Evolutionary conservation across 768 basidiomycete genomes (phyloP).

Genomic region (Candolleomyces eurysporus): DNA sequence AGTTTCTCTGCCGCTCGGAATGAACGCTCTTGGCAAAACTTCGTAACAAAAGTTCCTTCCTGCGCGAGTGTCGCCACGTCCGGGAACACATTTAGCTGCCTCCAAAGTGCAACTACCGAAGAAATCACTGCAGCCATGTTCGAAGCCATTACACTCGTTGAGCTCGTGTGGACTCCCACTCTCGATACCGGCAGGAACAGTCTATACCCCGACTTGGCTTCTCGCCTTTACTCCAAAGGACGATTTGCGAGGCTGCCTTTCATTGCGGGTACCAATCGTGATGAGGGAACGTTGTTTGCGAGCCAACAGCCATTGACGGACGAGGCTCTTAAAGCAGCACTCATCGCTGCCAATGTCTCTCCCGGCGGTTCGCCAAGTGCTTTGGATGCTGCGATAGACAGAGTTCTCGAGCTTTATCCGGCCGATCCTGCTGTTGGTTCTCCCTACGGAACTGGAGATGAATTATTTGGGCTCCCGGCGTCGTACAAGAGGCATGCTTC

Average conservation of each 20-base stretch:
- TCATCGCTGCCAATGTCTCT: slow-evolving; percentile 26
- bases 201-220: slow-evolving; percentile 37
- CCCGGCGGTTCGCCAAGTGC: slow-evolving; percentile 22
- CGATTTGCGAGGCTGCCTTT: slow-evolving; percentile 38
- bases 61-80: slow-evolving; percentile 26
- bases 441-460: slow-evolving; percentile 44
- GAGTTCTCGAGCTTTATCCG: slow-evolving; percentile 38
- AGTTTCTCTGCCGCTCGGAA: slow-evolving; percentile 28
- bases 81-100: slow-evolving; percentile 34
- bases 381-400: slow-evolving; percentile 20
- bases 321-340: slow-evolving; percentile 20
- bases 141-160: slow-evolving; percentile 6
- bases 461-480: slow-evolving; percentile 40
- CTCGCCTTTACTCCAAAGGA: slow-evolving; percentile 25
- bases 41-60: slow-evolving; percentile 33
- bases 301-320: slow-evolving; percentile 21
- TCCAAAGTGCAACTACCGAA: slow-evolving; percentile 19
- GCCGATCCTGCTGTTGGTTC: slow-evolving; percentile 40
- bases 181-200: slow-evolving; percentile 39
- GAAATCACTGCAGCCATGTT: slow-evolving; percentile 22
- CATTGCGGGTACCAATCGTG: slow-evolving; percentile 42
- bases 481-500: slow-evolving; percentile 31
- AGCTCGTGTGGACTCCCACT: slow-evolving; percentile 32
- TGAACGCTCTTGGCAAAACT: slow-evolving; percentile 35
- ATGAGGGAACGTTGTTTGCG: slow-evolving; percentile 43